phyloP scores from a whole-genome alignment of 192 early-diverging fungal species.

The Podochytrium sp. region DNA sequence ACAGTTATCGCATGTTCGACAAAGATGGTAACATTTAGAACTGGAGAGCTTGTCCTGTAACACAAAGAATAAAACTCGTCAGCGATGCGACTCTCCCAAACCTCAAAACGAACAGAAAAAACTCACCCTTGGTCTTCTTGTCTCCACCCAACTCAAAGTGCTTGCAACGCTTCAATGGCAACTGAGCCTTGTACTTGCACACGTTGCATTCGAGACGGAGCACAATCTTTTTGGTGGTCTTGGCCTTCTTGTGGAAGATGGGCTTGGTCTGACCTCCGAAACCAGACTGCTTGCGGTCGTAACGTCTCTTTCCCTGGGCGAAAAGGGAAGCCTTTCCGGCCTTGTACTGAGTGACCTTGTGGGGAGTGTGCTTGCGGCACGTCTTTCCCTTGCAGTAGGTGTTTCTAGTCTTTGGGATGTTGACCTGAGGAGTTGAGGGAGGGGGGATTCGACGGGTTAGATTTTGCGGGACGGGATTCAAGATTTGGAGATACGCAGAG shows the following conservation, averaged over 20 bases:
- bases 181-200: conserved; percentile 99
- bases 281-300: conserved; percentile 98
- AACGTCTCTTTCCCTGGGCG: conserved; percentile 84
- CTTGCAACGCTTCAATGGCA: conserved; percentile 98
- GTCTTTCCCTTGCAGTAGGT: conserved; percentile 98
- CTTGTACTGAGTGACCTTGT: conserved; percentile 99
- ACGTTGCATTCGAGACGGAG: conserved; percentile 97
- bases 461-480: no score
- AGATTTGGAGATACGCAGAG: no score
- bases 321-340: conserved; percentile 98
- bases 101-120: conserved; percentile 3
- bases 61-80: background rate
- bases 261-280: conserved; percentile 99
- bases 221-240: conserved; percentile 99
- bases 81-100: no score
- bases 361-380: conserved; percentile 99
- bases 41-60: conserved; percentile 78
- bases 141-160: conserved; percentile 99
- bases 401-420: conserved; percentile 99
- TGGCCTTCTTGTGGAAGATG: conserved; percentile 99
- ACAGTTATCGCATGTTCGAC: background rate
- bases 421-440: conserved; percentile 79
- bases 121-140: conserved; percentile 84
- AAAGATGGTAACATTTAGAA: conserved; percentile 64
- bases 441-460: no score